Percentiles rank a stretch among this genome's conserved stretches.
These are phyloP conservation scores for Quercus robur DNA, from an alignment of 306 rosid species.

Conservation along the genomic window DNA sequence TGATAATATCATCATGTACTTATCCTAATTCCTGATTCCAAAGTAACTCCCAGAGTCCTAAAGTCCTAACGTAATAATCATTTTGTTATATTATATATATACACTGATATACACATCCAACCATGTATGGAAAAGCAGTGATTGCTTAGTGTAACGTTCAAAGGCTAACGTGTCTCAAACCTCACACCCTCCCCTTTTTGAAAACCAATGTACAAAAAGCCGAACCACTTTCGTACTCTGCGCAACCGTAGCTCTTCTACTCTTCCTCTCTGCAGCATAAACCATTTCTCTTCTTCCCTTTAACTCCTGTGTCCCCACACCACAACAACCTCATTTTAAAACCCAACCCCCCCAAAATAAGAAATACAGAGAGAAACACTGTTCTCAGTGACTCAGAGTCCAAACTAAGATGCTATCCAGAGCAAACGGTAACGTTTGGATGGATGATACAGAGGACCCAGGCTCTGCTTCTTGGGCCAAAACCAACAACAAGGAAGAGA, in stretches of 20 bases:
- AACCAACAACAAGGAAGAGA: slow-evolving; percentile 31
- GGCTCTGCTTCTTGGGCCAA: slow-evolving; percentile 48
- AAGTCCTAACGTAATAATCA: too few species aligned
- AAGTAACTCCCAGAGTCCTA: too few species aligned
- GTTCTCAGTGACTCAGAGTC: neutral
- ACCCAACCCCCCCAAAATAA: neutral
- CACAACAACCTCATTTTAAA: neutral
- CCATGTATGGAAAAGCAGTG: slow-evolving; percentile 1
- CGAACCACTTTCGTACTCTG: slow-evolving; percentile 33
- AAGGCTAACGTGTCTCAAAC: slow-evolving; percentile 9
- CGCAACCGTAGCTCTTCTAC: neutral
- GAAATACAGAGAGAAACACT: neutral
- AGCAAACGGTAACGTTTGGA: slow-evolving; percentile 45
- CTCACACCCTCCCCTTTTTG: neutral
- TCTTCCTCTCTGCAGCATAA: neutral
- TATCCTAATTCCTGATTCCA: neutral
- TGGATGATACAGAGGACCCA: slow-evolving; percentile 44
- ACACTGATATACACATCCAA: neutral
- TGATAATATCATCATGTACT: neutral
- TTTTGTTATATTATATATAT: neutral
- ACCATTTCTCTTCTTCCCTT: neutral
- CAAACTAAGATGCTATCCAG: slow-evolving; percentile 45
- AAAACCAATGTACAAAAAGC: slow-evolving; percentile 6
- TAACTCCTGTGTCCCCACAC: slow-evolving; percentile 1
- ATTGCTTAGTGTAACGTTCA: slow-evolving; percentile 18